These are phyloP conservation scores for Cyclotella atomus DNA, from an alignment of 108 stramenopile genomes.

Conservation along the genomic window DNA sequence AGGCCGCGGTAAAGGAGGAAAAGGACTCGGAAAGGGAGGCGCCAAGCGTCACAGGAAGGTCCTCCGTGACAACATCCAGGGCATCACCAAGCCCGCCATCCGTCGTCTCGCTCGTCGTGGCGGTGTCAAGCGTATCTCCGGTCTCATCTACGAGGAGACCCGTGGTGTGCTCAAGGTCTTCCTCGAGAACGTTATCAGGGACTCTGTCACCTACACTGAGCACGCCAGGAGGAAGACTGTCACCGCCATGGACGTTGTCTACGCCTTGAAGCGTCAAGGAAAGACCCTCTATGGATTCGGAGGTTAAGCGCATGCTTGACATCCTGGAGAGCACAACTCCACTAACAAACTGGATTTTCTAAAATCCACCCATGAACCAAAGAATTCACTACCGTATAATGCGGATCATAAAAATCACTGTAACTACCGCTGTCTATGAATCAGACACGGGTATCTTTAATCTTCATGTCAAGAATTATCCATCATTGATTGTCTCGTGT, in stretches of 20 bases:
- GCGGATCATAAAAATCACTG: too few species aligned
- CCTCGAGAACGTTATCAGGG: conserved; percentile 90
- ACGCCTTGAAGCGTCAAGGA: conserved; percentile 2
- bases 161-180: conserved; percentile 93
- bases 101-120: conserved; percentile 99
- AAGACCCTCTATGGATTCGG: conserved; percentile 7
- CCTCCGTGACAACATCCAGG: conserved; percentile 98
- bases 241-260: conserved; percentile 1
- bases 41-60: conserved; percentile 56
- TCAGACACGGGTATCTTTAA: too few species aligned
- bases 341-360: background rate
- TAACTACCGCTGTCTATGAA: too few species aligned
- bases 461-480: too few species aligned
- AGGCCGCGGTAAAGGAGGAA: conserved; percentile 23
- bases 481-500: too few species aligned
- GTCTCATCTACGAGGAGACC: conserved; percentile 98
- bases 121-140: conserved; percentile 99
- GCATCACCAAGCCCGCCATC: conserved; percentile 99
- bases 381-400: too few species aligned
- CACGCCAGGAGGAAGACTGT: conserved; percentile 7
- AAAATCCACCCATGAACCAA: background rate
- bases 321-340: background rate
- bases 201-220: conserved; percentile 45
- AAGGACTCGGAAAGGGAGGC: conserved; percentile 22
- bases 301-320: background rate